A percentile compares a stretch with the other conserved stretches of the same genome.
Conservation (phyloP, 768 basidiomycete species). For the Termitomyces sp. region DNA sequence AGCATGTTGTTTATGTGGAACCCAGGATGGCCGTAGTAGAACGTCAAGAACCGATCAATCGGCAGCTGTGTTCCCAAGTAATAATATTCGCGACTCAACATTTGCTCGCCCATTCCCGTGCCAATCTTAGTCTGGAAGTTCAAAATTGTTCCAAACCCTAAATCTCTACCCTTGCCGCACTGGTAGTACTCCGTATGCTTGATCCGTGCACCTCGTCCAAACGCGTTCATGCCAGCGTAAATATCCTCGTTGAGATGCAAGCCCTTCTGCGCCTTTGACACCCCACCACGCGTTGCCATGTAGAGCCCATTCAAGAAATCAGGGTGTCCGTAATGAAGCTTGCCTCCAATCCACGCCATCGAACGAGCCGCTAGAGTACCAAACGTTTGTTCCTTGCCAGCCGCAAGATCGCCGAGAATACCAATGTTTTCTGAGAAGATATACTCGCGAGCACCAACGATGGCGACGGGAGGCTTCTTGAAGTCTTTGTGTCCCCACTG, state of each 20-base stretch:
- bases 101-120: conserved; percentile 99
- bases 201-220: conserved; percentile 94
- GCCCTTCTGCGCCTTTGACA: conserved; percentile 99
- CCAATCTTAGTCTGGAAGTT: conserved; percentile 99
- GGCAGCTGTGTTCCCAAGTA: conserved; percentile 97
- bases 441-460: conserved; percentile 98
- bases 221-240: conserved; percentile 98
- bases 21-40: conserved; percentile 98
- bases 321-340: conserved; percentile 98
- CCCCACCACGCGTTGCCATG: conserved; percentile 97
- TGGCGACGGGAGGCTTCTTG: conserved; percentile 85
- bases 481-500: conserved; percentile 88
- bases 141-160: conserved; percentile 97
- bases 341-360: conserved; percentile 96
- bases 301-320: conserved; percentile 98
- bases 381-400: conserved; percentile 99
- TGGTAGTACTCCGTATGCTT: conserved; percentile 99
- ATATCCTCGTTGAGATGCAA: conserved; percentile 99
- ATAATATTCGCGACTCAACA: conserved; percentile 99
- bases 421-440: conserved; percentile 99
- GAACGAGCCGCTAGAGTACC: conserved; percentile 95
- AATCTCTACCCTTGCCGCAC: conserved; percentile 97
- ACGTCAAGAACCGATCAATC: conserved; percentile 97
- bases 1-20: conserved; percentile 99
- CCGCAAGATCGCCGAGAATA: conserved; percentile 96